Evolutionary conservation across 768 basidiomycete species (phyloP).

Genomic region (Rhodotorula sphaerocarpa): DNA sequence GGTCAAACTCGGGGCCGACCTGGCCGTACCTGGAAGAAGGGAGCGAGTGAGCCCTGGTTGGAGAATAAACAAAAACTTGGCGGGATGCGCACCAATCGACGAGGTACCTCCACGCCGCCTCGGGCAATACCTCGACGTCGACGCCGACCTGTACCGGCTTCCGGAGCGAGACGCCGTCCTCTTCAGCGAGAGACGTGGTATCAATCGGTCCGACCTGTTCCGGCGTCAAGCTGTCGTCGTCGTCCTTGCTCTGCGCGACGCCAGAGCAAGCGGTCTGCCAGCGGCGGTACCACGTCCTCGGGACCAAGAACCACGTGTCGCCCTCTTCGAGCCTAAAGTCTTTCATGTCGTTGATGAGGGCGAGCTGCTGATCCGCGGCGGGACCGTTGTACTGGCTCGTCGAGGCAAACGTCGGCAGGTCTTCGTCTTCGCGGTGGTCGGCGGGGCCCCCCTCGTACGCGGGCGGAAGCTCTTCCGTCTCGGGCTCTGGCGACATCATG

Average conservation of each 20-base stretch:
- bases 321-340: slow-evolving; percentile 52
- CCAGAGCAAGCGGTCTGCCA: slow-evolving; percentile 67
- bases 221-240: slow-evolving; percentile 49
- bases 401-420: slow-evolving; percentile 34
- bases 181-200: slow-evolving; percentile 59
- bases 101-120: slow-evolving; percentile 62
- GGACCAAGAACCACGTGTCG: slow-evolving; percentile 71
- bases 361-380: slow-evolving; percentile 48
- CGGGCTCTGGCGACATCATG: slow-evolving; percentile 23
- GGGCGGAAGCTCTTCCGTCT: slow-evolving; percentile 48
- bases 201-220: slow-evolving; percentile 56
- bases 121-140: slow-evolving; percentile 67
- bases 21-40: slow-evolving; percentile 59
- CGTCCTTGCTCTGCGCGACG: slow-evolving; percentile 42
- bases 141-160: slow-evolving; percentile 51
- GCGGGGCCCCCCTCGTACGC: slow-evolving; percentile 11
- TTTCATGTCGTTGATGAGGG: slow-evolving; percentile 48
- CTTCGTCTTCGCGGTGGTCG: slow-evolving; percentile 15
- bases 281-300: slow-evolving; percentile 61
- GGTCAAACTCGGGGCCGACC: slow-evolving; percentile 53
- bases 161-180: slow-evolving; percentile 47
- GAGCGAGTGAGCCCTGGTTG: neutral
- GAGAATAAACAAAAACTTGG: no score
- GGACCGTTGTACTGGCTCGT: slow-evolving; percentile 39
- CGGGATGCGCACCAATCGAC: slow-evolving; percentile 54